These are phyloP conservation scores for Aspergillus quadrilineatus DNA, from an alignment of 2,329 filamentous ascomycete species.

Conservation along the genomic window DNA sequence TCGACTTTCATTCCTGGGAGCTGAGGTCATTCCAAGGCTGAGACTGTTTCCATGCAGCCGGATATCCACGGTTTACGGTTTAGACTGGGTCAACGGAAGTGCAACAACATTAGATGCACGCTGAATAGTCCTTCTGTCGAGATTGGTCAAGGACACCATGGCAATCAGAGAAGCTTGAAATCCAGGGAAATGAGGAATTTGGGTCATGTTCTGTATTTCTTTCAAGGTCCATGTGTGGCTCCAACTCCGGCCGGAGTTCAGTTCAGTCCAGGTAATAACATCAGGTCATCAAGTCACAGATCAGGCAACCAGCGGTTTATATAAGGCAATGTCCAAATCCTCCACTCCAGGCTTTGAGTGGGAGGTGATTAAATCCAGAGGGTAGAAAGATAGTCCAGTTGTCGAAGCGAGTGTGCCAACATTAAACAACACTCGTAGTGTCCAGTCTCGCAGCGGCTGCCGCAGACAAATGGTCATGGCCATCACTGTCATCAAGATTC, in stretches of 20 bases:
- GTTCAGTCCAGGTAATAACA: constrained; percentile 6
- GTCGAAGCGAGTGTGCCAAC: constrained; percentile 33
- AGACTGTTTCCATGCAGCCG: constrained; percentile 12
- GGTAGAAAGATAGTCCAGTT: constrained; percentile 20
- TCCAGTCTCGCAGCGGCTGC: constrained; percentile 36
- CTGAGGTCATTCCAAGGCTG: not conserved
- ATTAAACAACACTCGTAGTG: constrained; percentile 44
- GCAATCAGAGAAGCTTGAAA: constrained; percentile 3
- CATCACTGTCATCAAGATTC: constrained; percentile 21
- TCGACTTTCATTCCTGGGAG: not conserved
- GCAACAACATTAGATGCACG: constrained; percentile 16
- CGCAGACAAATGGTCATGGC: constrained; percentile 18
- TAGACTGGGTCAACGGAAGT: constrained; percentile 5
- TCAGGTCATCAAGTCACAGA: constrained; percentile 1
- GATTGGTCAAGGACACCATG: not conserved
- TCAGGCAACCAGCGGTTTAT: not conserved
- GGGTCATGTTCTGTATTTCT: constrained; percentile 5
- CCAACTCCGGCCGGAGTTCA: constrained; percentile 14
- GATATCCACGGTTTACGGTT: constrained; percentile 2
- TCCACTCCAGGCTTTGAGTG: constrained; percentile 30
- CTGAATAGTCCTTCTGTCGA: not conserved
- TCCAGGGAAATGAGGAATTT: constrained; percentile 12
- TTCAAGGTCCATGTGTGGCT: constrained; percentile 1
- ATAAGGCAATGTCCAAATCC: constrained; percentile 19
- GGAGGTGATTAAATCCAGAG: constrained; percentile 7